Base-by-base conservation (phyloP, 352 stramenopile genomes). In the Phytophthora cactorum region DNA sequence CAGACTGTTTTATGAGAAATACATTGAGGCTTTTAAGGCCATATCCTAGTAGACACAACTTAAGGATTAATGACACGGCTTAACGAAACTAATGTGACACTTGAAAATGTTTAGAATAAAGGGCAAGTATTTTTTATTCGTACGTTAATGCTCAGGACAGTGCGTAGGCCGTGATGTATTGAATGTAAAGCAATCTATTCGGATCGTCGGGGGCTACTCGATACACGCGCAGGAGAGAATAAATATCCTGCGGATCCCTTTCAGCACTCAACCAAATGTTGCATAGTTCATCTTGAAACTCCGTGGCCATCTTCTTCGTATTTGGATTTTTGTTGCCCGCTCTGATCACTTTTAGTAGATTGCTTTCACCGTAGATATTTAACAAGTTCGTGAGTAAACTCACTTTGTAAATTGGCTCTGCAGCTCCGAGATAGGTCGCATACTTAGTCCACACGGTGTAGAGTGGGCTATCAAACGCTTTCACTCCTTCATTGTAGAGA, bases 401-500 rank as follows among this genome's bases (percentile, higher is more conserved):
- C 29, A 59, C 29, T 31, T 64, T 64, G 12, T 44, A 49, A 3
- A 9, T 44, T 2, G 62, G 53, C 4, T 64, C 54, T 14, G 32
- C 46, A 10, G 39, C 47, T 15, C 32, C 49, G 28, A 64, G 29
- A 14, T 45, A 53, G 1, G 17, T 43, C 7, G 54, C 28, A 53
- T 69, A 69, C 22, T 59, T 59, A 10, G 36, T 49, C 62, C 53
- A 69, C n/a, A 69, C 17, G 9, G n/a, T 12, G 15, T 46, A 69
- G n/a, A 59, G 29, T 10, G 62, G 45, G 1, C 11, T 63, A 31
- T 64, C 46, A 44, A 59, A 43, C 9, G 52, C 2, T 12, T 22
- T 64, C 5, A 53, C 10, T 0, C 34, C 17, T 22, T 15, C n/a
- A 4, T 17, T 25, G 17, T 57, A 34, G 15, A 69, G 62, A 10